phyloP scores from a whole-genome alignment of 1,284 basidiomycete genomes.

The Ceratobasidium sp. region DNA sequence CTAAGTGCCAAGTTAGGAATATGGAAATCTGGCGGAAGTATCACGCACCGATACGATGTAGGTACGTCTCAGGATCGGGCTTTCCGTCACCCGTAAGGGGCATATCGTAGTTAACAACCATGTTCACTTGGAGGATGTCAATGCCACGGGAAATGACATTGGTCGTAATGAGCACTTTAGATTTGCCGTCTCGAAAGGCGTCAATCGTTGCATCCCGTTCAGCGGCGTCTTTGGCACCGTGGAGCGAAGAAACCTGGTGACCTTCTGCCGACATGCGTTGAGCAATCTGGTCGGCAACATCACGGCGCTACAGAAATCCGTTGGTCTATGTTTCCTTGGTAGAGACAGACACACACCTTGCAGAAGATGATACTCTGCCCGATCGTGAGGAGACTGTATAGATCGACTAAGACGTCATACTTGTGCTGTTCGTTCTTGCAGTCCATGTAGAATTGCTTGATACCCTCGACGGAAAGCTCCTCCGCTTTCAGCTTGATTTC shows the following conservation, averaged over 20 bases:
- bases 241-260: slow-evolving; percentile 94
- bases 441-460: slow-evolving; percentile 98
- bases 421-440: slow-evolving; percentile 87
- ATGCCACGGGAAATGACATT: slow-evolving; percentile 99
- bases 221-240: slow-evolving; percentile 87
- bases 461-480: slow-evolving; percentile 92
- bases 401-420: slow-evolving; percentile 91
- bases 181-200: slow-evolving; percentile 91
- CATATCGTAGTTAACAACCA: slow-evolving; percentile 98
- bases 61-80: slow-evolving; percentile 96
- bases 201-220: slow-evolving; percentile 95
- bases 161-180: slow-evolving; percentile 98
- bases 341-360: slow-evolving; percentile 60
- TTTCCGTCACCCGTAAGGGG: slow-evolving; percentile 69
- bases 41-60: slow-evolving; percentile 90
- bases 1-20: slow-evolving; percentile 53
- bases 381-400: slow-evolving; percentile 91
- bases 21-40: not conserved
- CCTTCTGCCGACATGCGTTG: slow-evolving; percentile 89
- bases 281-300: slow-evolving; percentile 92
- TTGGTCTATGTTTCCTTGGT: slow-evolving; percentile 7
- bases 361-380: slow-evolving; percentile 98
- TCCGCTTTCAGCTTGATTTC: slow-evolving; percentile 95
- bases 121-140: slow-evolving; percentile 98
- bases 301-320: slow-evolving; percentile 66